Conservation (phyloP, 2,329 filamentous ascomycete genomes). For the Neofusicoccum parvum region DNA sequence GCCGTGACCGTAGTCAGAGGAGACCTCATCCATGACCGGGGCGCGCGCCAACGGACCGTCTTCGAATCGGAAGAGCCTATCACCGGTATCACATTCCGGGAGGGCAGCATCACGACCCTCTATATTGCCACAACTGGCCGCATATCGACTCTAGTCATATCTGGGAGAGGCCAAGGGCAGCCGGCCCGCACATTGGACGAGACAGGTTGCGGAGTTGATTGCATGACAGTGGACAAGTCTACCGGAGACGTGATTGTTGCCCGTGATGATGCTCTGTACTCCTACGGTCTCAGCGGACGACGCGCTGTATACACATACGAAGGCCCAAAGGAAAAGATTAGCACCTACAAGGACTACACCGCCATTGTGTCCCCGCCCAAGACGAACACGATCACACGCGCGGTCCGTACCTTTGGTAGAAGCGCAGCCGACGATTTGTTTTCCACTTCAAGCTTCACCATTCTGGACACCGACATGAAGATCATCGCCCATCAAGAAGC, state of each 20-base stretch:
- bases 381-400: constrained; percentile 53
- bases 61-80: constrained; percentile 97
- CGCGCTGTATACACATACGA: constrained; percentile 91
- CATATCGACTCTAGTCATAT: constrained; percentile 83
- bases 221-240: constrained; percentile 83
- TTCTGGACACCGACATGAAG: constrained; percentile 89
- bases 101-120: constrained; percentile 68
- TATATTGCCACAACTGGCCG: constrained; percentile 91
- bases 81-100: constrained; percentile 81
- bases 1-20: constrained; percentile 91
- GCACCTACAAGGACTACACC: constrained; percentile 81
- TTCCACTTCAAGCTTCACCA: constrained; percentile 82
- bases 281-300: constrained; percentile 81
- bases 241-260: constrained; percentile 89
- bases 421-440: constrained; percentile 76
- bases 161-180: constrained; percentile 85
- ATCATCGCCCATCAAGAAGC: constrained; percentile 89
- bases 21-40: constrained; percentile 92
- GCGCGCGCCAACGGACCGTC: constrained; percentile 89
- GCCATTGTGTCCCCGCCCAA: constrained; percentile 81
- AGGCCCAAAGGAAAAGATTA: constrained; percentile 80
- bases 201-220: constrained; percentile 85
- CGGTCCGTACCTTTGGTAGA: constrained; percentile 73
- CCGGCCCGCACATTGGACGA: constrained; percentile 88
- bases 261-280: constrained; percentile 92